These are phyloP conservation scores for Bremia lactucae DNA, from an alignment of 352 stramenopile genomes.

Conservation along the genomic window DNA sequence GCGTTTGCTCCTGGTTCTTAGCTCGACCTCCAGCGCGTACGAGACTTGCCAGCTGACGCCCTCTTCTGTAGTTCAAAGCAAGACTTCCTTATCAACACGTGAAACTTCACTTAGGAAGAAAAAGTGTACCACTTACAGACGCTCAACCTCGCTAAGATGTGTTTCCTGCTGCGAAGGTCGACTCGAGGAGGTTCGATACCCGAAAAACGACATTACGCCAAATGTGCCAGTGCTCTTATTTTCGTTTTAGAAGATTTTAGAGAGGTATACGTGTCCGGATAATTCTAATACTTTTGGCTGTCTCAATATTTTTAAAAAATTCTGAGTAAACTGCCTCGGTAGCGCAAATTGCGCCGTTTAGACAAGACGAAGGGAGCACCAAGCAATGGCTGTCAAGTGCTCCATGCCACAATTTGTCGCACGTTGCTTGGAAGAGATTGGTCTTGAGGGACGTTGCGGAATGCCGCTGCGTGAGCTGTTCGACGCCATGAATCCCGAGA, in stretches of 20 bases:
- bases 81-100: constrained; percentile 1
- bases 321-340: too few relatives aligned
- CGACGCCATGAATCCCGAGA: constrained; percentile 36
- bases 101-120: neutral
- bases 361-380: neutral
- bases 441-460: constrained; percentile 63
- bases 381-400: constrained; percentile 9
- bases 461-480: constrained; percentile 55
- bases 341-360: neutral
- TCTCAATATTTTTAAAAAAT: too few relatives aligned
- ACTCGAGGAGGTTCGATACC: constrained; percentile 45
- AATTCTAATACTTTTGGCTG: too few relatives aligned
- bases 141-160: constrained; percentile 71
- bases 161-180: constrained; percentile 47
- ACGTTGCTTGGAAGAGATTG: constrained; percentile 71
- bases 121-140: constrained; percentile 35
- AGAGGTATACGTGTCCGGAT: too few relatives aligned
- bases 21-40: constrained; percentile 69
- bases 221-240: too few relatives aligned
- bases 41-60: constrained; percentile 66
- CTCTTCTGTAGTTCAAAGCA: constrained; percentile 33
- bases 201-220: constrained; percentile 57
- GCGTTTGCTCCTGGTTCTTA: constrained; percentile 81
- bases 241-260: too few relatives aligned
- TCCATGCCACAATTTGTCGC: constrained; percentile 60